Percentiles rank a stretch among this genome's conserved stretches.
These are phyloP conservation scores for Moesziomyces sp. DNA, from an alignment of 1,284 basidiomycete species.

Conservation along the genomic window DNA sequence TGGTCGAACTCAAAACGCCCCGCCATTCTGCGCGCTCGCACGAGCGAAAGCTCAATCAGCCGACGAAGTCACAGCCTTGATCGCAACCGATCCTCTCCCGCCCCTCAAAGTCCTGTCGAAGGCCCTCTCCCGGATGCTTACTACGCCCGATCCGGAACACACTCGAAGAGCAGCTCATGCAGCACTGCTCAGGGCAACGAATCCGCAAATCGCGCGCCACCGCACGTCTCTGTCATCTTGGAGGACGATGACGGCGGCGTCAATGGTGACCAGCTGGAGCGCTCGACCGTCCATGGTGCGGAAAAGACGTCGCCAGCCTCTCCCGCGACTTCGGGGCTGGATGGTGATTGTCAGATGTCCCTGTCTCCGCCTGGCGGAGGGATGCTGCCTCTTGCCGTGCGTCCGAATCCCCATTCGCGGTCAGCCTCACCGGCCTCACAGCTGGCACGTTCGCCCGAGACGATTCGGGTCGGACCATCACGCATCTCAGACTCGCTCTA, in stretches of 20 bases:
- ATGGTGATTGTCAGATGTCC: constrained; percentile 10
- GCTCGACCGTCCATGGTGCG: not conserved
- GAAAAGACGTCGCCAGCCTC: constrained; percentile 1
- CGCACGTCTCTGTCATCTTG: constrained; percentile 35
- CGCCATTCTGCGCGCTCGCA: constrained; percentile 27
- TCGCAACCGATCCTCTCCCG: constrained; percentile 19
- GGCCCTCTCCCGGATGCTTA: constrained; percentile 1
- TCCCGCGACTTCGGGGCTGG: not conserved
- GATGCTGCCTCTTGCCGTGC: constrained; percentile 8
- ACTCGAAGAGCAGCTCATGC: constrained; percentile 36
- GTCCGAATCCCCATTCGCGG: constrained; percentile 13
- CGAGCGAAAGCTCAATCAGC: constrained; percentile 36
- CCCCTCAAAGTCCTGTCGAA: constrained; percentile 21
- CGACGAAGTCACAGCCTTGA: constrained; percentile 27
- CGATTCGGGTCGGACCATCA: constrained; percentile 28
- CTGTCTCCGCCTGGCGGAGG: constrained; percentile 18
- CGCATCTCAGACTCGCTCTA: constrained; percentile 40
- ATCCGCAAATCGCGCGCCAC: constrained; percentile 7
- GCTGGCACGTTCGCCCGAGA: constrained; percentile 40
- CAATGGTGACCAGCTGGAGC: constrained; percentile 8
- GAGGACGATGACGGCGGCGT: constrained; percentile 28
- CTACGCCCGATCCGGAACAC: constrained; percentile 16
- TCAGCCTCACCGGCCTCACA: constrained; percentile 40
- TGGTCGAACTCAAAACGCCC: constrained; percentile 41
- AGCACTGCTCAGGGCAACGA: constrained; percentile 23